These are phyloP conservation scores for Maudiozyma saulgeensis DNA, from an alignment of 805 yeast species.

Conservation along the genomic window DNA sequence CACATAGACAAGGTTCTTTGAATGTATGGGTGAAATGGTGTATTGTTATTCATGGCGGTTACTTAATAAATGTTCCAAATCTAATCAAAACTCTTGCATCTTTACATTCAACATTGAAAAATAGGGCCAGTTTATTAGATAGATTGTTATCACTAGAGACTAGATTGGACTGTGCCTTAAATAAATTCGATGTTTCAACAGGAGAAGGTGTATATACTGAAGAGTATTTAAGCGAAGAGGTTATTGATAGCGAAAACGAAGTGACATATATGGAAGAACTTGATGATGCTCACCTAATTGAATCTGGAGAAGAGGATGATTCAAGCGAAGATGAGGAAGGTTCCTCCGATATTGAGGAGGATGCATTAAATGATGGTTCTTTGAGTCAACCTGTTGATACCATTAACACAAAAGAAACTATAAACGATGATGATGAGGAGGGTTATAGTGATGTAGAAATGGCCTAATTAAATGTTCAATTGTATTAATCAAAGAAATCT, in stretches of 20 bases:
- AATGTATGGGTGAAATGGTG: slow-evolving; percentile 83
- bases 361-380: slow-evolving; percentile 1
- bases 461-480: slow-evolving; percentile 4
- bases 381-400: slow-evolving; percentile 6
- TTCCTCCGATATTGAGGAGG: neutral
- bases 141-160: slow-evolving; percentile 76
- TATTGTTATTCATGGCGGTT: slow-evolving; percentile 72
- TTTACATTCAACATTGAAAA: slow-evolving; percentile 54
- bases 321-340: slow-evolving; percentile 3
- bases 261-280: slow-evolving; percentile 7
- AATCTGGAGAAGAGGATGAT: slow-evolving; percentile 14
- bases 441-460: slow-evolving; percentile 35
- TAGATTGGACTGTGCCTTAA: slow-evolving; percentile 62
- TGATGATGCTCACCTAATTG: slow-evolving; percentile 1
- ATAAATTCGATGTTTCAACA: slow-evolving; percentile 45
- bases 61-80: slow-evolving; percentile 36
- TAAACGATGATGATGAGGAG: slow-evolving; percentile 24
- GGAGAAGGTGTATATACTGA: slow-evolving; percentile 40
- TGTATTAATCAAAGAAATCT: neutral
- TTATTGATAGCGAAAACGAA: slow-evolving; percentile 23
- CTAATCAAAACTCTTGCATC: slow-evolving; percentile 49
- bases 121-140: slow-evolving; percentile 60
- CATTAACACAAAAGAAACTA: slow-evolving; percentile 24
- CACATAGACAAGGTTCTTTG: slow-evolving; percentile 42
- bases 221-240: slow-evolving; percentile 30